Evolutionary conservation across 148 eudicot species (phyloP), one percentile per base, ranked within the genome.

Genomic region (Silene uniflora): DNA sequence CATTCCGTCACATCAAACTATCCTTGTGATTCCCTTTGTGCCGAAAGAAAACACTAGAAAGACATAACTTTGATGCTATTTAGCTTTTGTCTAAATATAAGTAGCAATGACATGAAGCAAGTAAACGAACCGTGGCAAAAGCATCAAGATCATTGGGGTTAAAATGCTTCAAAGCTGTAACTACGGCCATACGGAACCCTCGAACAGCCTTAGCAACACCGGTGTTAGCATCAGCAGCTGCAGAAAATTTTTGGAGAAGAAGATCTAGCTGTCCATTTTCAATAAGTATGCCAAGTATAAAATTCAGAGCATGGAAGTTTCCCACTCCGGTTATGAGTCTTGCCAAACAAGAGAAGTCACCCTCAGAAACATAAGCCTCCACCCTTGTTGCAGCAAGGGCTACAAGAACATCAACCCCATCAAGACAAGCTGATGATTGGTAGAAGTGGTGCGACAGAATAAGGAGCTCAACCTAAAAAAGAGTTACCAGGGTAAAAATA

Each of bases 331-430:
- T 95, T 69, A 95, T 85, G 74, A 95, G 83, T 69, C 99, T 96
- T 75, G 99, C 97, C 87, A 95, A 86, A 75, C 99, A 95, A 72
- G 97, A 79, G 80, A 92, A 95, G 80, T 92, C 99, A 18, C 93
- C 97, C 84, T 95, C 99, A 55, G 87, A 79, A 54, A 91, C 99
- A 81, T 95, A 95, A 80, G 97, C 91, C 62, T 95, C 99, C 59
- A 95, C 99, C 85, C 94, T 89, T 75, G 97, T 91, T 72, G 97
- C 96, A 72, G 99, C 97, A 79, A 95, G 99, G 81, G 97, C 92
- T 72, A 95, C 96, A 78, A 95, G 96, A 78, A 95, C 99, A 87
- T 95, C 99, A 64, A 95, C 99, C 74, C 99, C 99, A 73, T 95
- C 99, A 44, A 95, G 91, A 83, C 99, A 95, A 68, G 99, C 93